Percentiles rank a stretch among this genome's conserved stretches.
Evolutionary conservation across 352 stramenopile species (phyloP).

Genomic region (Pythium utonaiense): DNA sequence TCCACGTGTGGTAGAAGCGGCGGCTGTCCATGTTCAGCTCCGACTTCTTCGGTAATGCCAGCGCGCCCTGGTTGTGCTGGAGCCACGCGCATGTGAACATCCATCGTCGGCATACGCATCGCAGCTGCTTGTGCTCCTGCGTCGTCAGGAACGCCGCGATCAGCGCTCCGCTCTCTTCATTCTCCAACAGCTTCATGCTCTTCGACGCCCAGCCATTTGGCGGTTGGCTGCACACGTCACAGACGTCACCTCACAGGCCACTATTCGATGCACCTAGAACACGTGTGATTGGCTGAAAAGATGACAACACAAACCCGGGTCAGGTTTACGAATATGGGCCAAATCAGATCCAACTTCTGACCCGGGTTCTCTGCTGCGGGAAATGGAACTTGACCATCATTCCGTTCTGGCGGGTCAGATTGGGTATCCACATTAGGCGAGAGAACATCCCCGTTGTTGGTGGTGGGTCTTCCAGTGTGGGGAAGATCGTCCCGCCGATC

Average conservation of each 20-base stretch:
- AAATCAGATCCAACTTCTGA: too few species aligned
- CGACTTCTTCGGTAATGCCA: slow-evolving; percentile 40
- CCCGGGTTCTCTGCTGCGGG: too few species aligned
- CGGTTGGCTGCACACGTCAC: slow-evolving; percentile 6
- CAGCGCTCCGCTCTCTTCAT: neutral
- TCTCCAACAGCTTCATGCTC: slow-evolving; percentile 9
- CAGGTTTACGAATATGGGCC: neutral
- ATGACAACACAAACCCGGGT: too few species aligned
- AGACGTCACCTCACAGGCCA: neutral
- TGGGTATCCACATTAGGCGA: slow-evolving; percentile 12
- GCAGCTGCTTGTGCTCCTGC: slow-evolving; percentile 39
- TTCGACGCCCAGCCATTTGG: neutral
- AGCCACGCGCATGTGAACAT: slow-evolving; percentile 53
- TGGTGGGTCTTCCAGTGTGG: too few species aligned
- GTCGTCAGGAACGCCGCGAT: slow-evolving; percentile 38
- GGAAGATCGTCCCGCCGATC: too few species aligned
- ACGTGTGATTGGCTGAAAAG: too few species aligned
- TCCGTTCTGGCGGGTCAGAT: slow-evolving; percentile 2
- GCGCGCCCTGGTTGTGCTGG: slow-evolving; percentile 26
- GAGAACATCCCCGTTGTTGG: too few species aligned
- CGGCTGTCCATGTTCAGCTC: slow-evolving; percentile 48
- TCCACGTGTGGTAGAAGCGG: slow-evolving; percentile 53
- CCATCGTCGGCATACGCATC: slow-evolving; percentile 47
- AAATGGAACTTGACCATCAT: slow-evolving; percentile 17
- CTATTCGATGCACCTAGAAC: slow-evolving; percentile 3